Conservation (phyloP, 2,329 filamentous ascomycete species). For the Colletotrichum tofieldiae region DNA sequence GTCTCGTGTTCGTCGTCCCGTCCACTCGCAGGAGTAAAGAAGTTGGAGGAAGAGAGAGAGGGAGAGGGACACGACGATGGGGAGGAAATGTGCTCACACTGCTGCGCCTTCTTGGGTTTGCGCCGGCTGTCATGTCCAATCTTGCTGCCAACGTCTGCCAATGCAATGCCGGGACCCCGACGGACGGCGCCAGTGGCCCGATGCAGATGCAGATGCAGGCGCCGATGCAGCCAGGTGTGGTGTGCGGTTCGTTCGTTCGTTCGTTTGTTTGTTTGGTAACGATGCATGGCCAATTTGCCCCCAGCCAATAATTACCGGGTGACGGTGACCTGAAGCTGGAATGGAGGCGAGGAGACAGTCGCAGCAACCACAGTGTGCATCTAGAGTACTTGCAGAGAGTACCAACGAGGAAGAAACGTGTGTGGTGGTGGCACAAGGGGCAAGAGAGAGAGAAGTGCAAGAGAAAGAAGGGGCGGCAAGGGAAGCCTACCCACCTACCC, state of each 20-base stretch:
- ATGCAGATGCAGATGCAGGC: not conserved
- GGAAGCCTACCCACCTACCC: not conserved
- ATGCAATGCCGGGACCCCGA: not conserved
- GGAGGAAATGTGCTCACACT: not conserved
- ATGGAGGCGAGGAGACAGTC: not conserved
- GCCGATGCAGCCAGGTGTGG: not conserved
- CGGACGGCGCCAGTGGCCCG: too few relatives aligned
- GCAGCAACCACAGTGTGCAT: not conserved
- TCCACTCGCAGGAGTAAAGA: not conserved
- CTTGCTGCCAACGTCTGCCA: not conserved
- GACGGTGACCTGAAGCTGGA: not conserved
- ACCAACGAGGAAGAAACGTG: too few relatives aligned
- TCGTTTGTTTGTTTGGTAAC: not conserved
- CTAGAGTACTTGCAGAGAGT: not conserved
- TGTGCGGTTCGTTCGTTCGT: not conserved
- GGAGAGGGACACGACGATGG: not conserved
- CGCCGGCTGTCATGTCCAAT: slow-evolving; percentile 11
- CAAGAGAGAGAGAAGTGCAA: not conserved
- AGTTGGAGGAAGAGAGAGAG: not conserved
- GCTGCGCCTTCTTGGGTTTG: slow-evolving; percentile 10
- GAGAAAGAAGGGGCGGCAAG: not conserved
- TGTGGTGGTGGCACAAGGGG: too few relatives aligned
- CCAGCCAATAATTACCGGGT: not conserved
- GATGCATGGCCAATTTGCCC: not conserved
- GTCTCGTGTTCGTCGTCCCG: not conserved